phyloP scores from a whole-genome alignment of 352 stramenopile genomes.

The Phytophthora parvispora region DNA sequence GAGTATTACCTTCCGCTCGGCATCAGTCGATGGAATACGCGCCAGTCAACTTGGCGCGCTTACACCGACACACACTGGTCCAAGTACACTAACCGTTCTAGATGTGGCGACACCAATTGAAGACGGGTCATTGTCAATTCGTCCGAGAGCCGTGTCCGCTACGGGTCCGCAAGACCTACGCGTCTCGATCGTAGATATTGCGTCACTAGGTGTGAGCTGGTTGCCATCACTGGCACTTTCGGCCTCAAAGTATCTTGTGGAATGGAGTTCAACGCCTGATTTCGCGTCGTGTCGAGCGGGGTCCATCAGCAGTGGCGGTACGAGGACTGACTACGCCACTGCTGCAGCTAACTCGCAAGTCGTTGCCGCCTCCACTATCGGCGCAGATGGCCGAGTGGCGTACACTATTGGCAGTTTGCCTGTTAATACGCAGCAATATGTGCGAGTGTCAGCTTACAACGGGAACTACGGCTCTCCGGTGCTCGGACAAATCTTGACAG shows the following conservation, averaged over 20 bases:
- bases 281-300: constrained; percentile 38
- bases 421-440: constrained; percentile 85
- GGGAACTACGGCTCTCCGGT: constrained; percentile 82
- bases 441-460: constrained; percentile 93
- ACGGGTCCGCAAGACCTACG: constrained; percentile 55
- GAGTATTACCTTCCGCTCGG: constrained; percentile 81
- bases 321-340: constrained; percentile 50
- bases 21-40: constrained; percentile 56
- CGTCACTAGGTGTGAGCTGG: constrained; percentile 81
- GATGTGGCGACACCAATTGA: constrained; percentile 41
- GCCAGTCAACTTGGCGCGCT: constrained; percentile 63
- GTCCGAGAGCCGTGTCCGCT: constrained; percentile 55
- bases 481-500: constrained; percentile 51
- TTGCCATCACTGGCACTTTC: constrained; percentile 31
- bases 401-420: constrained; percentile 90
- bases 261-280: constrained; percentile 70
- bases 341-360: constrained; percentile 66
- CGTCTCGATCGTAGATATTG: constrained; percentile 69
- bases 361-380: constrained; percentile 35
- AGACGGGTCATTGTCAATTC: constrained; percentile 39
- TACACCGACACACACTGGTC: constrained; percentile 30
- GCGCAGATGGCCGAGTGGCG: constrained; percentile 19
- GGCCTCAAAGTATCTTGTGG: constrained; percentile 84
- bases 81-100: constrained; percentile 35
- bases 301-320: constrained; percentile 25